Conservation (phyloP, 2,329 filamentous ascomycete species). For the Alternaria dauci region DNA sequence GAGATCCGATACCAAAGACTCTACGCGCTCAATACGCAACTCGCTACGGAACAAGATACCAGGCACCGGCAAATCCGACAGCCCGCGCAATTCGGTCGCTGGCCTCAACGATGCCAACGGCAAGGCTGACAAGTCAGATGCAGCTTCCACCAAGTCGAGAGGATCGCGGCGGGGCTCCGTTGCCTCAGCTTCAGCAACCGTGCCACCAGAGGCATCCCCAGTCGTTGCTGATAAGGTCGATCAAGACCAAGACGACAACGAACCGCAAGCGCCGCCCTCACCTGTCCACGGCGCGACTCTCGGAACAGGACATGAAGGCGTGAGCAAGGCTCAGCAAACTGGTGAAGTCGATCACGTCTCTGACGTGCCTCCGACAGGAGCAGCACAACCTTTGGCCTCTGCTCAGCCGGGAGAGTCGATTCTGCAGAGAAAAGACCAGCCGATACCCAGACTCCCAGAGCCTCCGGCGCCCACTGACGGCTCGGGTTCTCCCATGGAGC, state of each 20-base stretch:
- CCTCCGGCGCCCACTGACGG: constrained; percentile 59
- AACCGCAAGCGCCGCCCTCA: constrained; percentile 73
- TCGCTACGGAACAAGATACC: constrained; percentile 89
- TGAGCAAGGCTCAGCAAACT: constrained; percentile 80
- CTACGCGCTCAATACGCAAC: constrained; percentile 82
- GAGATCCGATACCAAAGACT: constrained; percentile 92
- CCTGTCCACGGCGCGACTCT: constrained; percentile 81
- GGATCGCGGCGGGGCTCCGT: constrained; percentile 49
- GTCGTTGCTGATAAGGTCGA: constrained; percentile 47
- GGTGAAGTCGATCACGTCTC: constrained; percentile 96
- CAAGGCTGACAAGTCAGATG: constrained; percentile 76
- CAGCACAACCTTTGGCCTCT: constrained; percentile 61
- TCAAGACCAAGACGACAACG: constrained; percentile 45
- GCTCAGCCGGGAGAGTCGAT: constrained; percentile 88
- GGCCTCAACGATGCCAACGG: constrained; percentile 57
- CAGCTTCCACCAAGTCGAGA: constrained; percentile 74
- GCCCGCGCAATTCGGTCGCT: constrained; percentile 77
- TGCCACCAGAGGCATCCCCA: constrained; percentile 53
- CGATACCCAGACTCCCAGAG: constrained; percentile 68
- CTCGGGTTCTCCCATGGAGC: constrained; percentile 72
- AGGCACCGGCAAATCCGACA: constrained; percentile 75
- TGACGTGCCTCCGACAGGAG: constrained; percentile 80
- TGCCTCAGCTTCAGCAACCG: constrained; percentile 39
- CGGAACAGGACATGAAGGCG: constrained; percentile 76
- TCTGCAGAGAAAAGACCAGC: constrained; percentile 79